A percentile compares a stretch with the other conserved stretches of the same genome.
These are phyloP conservation scores for Pseudozyma pruni DNA, from an alignment of 1,284 basidiomycete genomes.

Conservation along the genomic window DNA sequence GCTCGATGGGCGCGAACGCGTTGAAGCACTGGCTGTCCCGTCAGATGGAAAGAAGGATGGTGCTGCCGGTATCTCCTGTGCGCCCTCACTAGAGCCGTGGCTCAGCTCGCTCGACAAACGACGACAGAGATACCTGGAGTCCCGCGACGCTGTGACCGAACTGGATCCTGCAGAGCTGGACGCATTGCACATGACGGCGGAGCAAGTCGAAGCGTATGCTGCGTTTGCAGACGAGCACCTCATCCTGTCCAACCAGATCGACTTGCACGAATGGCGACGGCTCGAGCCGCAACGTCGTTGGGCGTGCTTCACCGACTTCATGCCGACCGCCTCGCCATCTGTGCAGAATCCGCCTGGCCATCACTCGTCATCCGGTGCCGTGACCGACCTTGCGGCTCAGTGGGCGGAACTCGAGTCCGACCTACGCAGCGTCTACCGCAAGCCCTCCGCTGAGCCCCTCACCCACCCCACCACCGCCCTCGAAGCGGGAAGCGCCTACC, in stretches of 20 bases:
- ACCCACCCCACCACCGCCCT: neutral
- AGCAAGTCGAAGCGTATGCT: conserved; percentile 76
- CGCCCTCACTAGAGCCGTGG: conserved; percentile 35
- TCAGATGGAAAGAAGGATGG: neutral
- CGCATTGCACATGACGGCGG: conserved; percentile 73
- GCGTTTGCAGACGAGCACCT: conserved; percentile 75
- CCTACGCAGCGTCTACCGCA: conserved; percentile 22
- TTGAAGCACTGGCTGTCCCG: conserved; percentile 3
- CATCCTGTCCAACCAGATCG: conserved; percentile 39
- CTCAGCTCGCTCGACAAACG: conserved; percentile 23
- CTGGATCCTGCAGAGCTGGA: conserved; percentile 74
- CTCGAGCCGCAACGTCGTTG: conserved; percentile 24
- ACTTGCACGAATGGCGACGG: conserved; percentile 38
- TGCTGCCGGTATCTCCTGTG: conserved; percentile 19
- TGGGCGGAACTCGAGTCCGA: conserved; percentile 18
- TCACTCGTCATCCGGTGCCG: neutral
- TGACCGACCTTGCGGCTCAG: neutral
- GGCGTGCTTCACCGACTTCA: conserved; percentile 32
- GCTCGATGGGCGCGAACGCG: conserved; percentile 52
- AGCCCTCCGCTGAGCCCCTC: conserved; percentile 10
- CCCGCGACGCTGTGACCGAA: conserved; percentile 67
- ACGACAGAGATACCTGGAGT: conserved; percentile 7
- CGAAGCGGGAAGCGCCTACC: conserved; percentile 10
- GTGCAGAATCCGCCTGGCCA: neutral
- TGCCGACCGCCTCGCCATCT: conserved; percentile 1